Evolutionary conservation across 2,329 filamentous ascomycete genomes (phyloP).

Genomic region (Aspergillus amoenus): DNA sequence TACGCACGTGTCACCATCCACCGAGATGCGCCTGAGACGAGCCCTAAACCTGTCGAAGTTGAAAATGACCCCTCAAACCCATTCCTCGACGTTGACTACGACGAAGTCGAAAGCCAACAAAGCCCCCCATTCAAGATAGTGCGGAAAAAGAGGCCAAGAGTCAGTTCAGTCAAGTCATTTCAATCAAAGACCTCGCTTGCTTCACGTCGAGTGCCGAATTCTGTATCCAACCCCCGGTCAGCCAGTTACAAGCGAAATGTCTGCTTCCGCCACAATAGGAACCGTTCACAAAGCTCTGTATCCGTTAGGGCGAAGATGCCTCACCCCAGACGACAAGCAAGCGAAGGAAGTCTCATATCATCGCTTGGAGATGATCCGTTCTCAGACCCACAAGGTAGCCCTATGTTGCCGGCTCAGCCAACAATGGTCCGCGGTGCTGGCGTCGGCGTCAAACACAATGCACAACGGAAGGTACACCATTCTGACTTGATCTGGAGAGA

Average conservation of each 20-base stretch:
- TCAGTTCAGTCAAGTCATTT: slow-evolving; percentile 38
- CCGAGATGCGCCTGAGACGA: slow-evolving; percentile 39
- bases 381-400: slow-evolving; percentile 34
- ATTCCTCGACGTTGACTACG: slow-evolving; percentile 21
- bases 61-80: slow-evolving; percentile 19
- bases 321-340: slow-evolving; percentile 21
- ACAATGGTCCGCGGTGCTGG: slow-evolving; percentile 35
- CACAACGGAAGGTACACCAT: slow-evolving; percentile 43
- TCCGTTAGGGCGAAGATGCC: slow-evolving; percentile 22
- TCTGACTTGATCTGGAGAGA: slow-evolving; percentile 62
- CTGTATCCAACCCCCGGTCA: slow-evolving; percentile 41
- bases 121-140: slow-evolving; percentile 34
- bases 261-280: slow-evolving; percentile 60
- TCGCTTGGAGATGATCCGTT: slow-evolving; percentile 20
- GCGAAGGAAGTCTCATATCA: slow-evolving; percentile 24
- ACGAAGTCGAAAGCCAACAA: slow-evolving; percentile 14
- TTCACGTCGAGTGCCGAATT: slow-evolving; percentile 41
- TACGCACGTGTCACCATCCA: slow-evolving; percentile 70
- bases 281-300: slow-evolving; percentile 32
- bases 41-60: slow-evolving; percentile 1
- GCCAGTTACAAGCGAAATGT: slow-evolving; percentile 61
- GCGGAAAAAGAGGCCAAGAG: slow-evolving; percentile 31
- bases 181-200: slow-evolving; percentile 51
- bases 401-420: slow-evolving; percentile 41
- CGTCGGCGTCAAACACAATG: slow-evolving; percentile 26